A percentile compares a stretch with the other conserved stretches of the same genome.
These are phyloP conservation scores for Diaporthe aspalathi DNA, from an alignment of 2,329 filamentous ascomycete genomes.

Conservation along the genomic window DNA sequence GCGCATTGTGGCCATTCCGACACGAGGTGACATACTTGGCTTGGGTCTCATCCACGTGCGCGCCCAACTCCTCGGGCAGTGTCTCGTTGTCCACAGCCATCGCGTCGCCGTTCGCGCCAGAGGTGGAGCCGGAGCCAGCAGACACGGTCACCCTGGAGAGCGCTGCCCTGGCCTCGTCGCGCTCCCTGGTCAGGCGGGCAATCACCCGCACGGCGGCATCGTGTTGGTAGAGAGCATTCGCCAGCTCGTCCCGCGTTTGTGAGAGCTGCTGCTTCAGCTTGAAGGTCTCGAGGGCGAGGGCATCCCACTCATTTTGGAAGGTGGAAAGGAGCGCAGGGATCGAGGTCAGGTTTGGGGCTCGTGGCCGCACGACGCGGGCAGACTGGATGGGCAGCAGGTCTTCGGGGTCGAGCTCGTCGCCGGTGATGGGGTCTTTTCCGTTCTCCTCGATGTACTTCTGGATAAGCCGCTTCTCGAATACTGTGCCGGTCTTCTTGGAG, in stretches of 20 bases:
- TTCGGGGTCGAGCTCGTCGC: conserved; percentile 83
- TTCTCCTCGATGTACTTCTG: conserved; percentile 95
- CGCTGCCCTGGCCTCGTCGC: conserved; percentile 91
- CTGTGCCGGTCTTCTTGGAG: conserved; percentile 91
- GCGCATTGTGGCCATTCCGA: neutral
- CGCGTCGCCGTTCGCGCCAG: conserved; percentile 74
- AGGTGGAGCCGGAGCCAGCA: conserved; percentile 54
- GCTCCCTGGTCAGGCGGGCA: conserved; percentile 87
- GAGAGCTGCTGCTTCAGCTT: conserved; percentile 89
- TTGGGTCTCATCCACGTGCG: conserved; percentile 83
- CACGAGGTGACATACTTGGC: conserved; percentile 70
- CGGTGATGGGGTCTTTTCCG: conserved; percentile 90
- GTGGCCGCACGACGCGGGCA: conserved; percentile 83
- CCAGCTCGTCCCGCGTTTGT: conserved; percentile 92
- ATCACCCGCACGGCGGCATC: conserved; percentile 98
- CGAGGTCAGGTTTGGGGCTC: conserved; percentile 93
- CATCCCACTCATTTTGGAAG: conserved; percentile 99
- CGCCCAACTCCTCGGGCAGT: conserved; percentile 77
- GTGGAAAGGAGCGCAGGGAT: conserved; percentile 93
- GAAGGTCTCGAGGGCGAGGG: conserved; percentile 89
- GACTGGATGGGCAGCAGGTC: conserved; percentile 91
- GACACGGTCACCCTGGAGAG: conserved; percentile 85
- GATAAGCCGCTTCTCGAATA: conserved; percentile 95
- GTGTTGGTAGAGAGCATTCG: conserved; percentile 94
- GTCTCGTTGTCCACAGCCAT: conserved; percentile 92